A percentile compares a stretch with the other conserved stretches of the same genome.
These are phyloP conservation scores for Trametes versicolor DNA, from an alignment of 1,284 basidiomycete genomes.

Conservation along the genomic window DNA sequence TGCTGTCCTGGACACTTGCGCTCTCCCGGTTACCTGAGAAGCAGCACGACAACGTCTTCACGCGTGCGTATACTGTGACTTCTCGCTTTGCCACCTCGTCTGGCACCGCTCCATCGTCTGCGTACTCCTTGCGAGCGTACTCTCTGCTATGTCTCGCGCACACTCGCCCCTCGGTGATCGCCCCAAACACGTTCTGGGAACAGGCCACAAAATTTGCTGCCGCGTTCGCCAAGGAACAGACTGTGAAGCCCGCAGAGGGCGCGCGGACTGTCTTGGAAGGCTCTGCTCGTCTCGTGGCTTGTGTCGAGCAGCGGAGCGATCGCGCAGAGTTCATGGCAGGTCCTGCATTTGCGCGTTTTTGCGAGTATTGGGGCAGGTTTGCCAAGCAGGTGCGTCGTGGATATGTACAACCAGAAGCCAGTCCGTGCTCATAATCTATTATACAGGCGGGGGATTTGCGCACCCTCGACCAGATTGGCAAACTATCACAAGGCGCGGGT, in stretches of 20 bases:
- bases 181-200: conserved; percentile 67
- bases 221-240: conserved; percentile 51
- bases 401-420: background rate
- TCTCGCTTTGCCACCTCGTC: conserved; percentile 53
- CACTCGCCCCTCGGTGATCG: conserved; percentile 44
- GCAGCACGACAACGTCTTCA: conserved; percentile 65
- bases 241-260: conserved; percentile 39
- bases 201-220: conserved; percentile 65
- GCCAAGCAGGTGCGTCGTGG: conserved; percentile 42
- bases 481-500: conserved; percentile 45
- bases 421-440: background rate
- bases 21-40: conserved; percentile 57
- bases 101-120: conserved; percentile 29
- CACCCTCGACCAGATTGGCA: conserved; percentile 58
- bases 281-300: conserved; percentile 52
- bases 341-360: conserved; percentile 65
- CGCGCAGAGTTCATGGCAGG: conserved; percentile 53
- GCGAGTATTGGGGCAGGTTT: conserved; percentile 59
- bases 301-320: conserved; percentile 51
- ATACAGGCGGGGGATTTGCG: conserved; percentile 60
- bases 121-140: conserved; percentile 54
- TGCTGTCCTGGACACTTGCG: conserved; percentile 63
- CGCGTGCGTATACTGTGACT: conserved; percentile 63
- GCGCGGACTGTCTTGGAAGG: conserved; percentile 51
- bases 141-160: conserved; percentile 44